Percentiles rank a stretch among this genome's conserved stretches.
These are phyloP conservation scores for Cenchrus fungigraminus DNA, from an alignment of 176 grass and related monocot genomes.

Conservation along the genomic window DNA sequence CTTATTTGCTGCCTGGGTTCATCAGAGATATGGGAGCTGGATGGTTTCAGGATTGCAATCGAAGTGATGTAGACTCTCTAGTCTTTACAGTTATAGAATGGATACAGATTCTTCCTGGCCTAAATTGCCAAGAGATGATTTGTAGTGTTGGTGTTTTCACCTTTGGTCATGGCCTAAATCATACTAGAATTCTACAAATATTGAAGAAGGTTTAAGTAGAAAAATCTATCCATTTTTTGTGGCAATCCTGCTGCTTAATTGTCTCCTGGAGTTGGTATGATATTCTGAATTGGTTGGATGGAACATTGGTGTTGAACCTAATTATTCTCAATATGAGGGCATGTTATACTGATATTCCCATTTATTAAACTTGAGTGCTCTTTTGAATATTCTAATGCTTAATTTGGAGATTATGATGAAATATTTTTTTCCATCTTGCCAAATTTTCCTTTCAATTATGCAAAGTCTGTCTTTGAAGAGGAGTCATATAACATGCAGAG, in stretches of 20 bases:
- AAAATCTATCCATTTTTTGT: slow-evolving; percentile 15
- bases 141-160: background rate
- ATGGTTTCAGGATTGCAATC: background rate
- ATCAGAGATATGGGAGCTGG: background rate
- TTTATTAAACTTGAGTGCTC: slow-evolving; percentile 14
- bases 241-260: background rate
- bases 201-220: background rate
- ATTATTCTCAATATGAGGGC: background rate
- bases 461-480: slow-evolving; percentile 5
- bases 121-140: background rate
- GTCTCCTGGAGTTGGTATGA: background rate
- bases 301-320: background rate
- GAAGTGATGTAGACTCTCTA: background rate
- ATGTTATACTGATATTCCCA: background rate
- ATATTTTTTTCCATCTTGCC: background rate
- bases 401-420: background rate
- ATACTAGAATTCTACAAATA: background rate
- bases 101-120: background rate
- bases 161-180: background rate
- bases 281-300: background rate
- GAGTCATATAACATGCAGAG: background rate
- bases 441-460: background rate
- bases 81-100: background rate
- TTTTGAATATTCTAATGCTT: background rate
- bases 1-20: slow-evolving; percentile 11